phyloP scores from a whole-genome alignment of 2,329 filamentous ascomycete genomes.

The Ambrosiella beaveri region DNA sequence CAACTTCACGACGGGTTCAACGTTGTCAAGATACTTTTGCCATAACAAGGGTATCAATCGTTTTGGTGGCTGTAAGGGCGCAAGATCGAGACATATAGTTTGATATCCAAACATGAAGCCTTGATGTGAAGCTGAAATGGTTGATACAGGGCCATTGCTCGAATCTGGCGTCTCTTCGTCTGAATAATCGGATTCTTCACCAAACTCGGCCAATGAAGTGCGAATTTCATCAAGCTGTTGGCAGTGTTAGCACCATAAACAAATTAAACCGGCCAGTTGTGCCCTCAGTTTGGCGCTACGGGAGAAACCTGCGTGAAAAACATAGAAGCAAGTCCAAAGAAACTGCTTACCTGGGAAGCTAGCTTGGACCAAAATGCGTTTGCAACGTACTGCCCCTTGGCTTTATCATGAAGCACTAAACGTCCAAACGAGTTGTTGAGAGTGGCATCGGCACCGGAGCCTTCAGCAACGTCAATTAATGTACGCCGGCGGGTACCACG shows the following conservation, averaged over 20 bases:
- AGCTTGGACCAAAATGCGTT: slow-evolving; percentile 62
- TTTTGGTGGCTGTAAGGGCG: slow-evolving; percentile 46
- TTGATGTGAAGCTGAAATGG: slow-evolving; percentile 31
- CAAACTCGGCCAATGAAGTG: slow-evolving; percentile 22
- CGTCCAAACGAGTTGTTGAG: slow-evolving; percentile 13
- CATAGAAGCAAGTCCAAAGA: background rate
- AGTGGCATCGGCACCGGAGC: background rate
- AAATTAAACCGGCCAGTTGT: too few species aligned
- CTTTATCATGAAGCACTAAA: slow-evolving; percentile 13
- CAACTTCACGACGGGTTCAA: slow-evolving; percentile 56
- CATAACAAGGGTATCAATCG: slow-evolving; percentile 49
- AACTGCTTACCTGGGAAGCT: slow-evolving; percentile 46
- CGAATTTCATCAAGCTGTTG: slow-evolving; percentile 26
- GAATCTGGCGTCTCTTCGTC: slow-evolving; percentile 36
- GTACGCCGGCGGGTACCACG: background rate
- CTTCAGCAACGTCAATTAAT: background rate
- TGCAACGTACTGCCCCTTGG: slow-evolving; percentile 41
- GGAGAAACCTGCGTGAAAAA: too few species aligned
- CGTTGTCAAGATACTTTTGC: slow-evolving; percentile 55
- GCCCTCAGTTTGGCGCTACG: too few species aligned
- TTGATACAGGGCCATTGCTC: slow-evolving; percentile 1
- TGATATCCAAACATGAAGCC: slow-evolving; percentile 57
- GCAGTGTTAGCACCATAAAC: background rate
- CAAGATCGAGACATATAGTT: slow-evolving; percentile 50
- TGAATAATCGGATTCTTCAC: slow-evolving; percentile 38